Base-by-base conservation (phyloP, 805 yeast species). In the Candida vaughaniae region DNA sequence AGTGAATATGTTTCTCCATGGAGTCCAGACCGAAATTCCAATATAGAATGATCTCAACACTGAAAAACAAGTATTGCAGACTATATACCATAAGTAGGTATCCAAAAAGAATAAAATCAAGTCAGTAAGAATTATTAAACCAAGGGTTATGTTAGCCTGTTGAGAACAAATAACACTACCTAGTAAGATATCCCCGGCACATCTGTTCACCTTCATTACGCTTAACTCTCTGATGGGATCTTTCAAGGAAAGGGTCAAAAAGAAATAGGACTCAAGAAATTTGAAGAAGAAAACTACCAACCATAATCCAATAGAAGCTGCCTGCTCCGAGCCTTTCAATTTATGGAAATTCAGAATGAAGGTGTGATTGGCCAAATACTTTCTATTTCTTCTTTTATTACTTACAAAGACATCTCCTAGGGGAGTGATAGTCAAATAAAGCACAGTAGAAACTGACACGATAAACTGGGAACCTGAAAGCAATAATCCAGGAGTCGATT, bases 11-110 rank as follows among this genome's bases (percentile, higher is more conserved):
- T 85, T 85, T 55, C 85, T 76, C 95, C 95, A 86, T 0, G 95
- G 95, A 2, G 93, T 84, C 83, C 91, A 82, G 8, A 86, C 79
- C 0, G 95, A 85, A 4, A 85, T 80, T 1, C 95, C 95, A 43
- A 81, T 69, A 28, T 82, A 78, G 45, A 82, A 71, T 0, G 93
- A 82, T 5, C 85, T 65, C 37, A 80, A 71, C 4, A 85, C 82
- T 0, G 95, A 85, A 39, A 84, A 82, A 0, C 76, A 52, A 0
- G 93, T 82, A 51, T 81, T 85, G 77, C 91, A 83, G 26, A 86
- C 70, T 39, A 86, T 85, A 49, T 85, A 86, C 95, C 95, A 86
- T 12, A 86, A 62, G 49, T 86, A 86, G 0, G 95, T 85, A 48
- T 86, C 95, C 38, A 86, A 70, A 47, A 84, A 83, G 56, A 85